Evolutionary conservation across 768 basidiomycete species (phyloP).

Genomic region (Crucibulum laeve): DNA sequence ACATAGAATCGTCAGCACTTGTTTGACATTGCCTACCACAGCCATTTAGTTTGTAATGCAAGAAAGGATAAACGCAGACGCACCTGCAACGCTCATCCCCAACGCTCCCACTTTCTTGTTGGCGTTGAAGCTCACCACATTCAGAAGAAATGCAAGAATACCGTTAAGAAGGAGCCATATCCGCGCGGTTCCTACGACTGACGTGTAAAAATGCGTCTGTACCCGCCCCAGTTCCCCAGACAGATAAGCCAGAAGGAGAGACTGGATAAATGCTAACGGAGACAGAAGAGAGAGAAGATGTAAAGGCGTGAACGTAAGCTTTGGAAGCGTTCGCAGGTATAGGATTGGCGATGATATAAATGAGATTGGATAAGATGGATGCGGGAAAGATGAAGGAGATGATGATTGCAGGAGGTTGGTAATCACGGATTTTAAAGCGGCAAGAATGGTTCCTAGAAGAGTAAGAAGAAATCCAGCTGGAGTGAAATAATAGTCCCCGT

Average conservation of each 20-base stretch:
- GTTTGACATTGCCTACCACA: conserved; percentile 78
- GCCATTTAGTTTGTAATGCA: neutral
- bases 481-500: conserved; percentile 94
- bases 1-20: conserved; percentile 83
- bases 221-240: conserved; percentile 79
- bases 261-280: conserved; percentile 88
- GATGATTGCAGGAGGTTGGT: conserved; percentile 66
- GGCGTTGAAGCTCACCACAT: conserved; percentile 93
- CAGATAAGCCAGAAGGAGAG: conserved; percentile 68
- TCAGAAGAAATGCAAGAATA: conserved; percentile 84
- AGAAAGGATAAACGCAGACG: conserved; percentile 16
- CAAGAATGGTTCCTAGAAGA: conserved; percentile 84
- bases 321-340: conserved; percentile 16
- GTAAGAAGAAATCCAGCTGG: conserved; percentile 82
- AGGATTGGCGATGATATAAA: neutral
- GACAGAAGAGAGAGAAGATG: conserved; percentile 89
- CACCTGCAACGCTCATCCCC: conserved; percentile 88
- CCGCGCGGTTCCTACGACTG: conserved; percentile 32
- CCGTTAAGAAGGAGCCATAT: conserved; percentile 73
- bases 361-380: neutral
- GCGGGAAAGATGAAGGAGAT: conserved; percentile 5
- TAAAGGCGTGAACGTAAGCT: conserved; percentile 50
- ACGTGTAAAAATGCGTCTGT: conserved; percentile 14
- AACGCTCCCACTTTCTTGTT: conserved; percentile 88
- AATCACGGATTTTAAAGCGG: conserved; percentile 89